Percentiles rank a stretch among this genome's conserved stretches.
Conservation (phyloP, 2,329 filamentous ascomycete species). For the Botrytis aclada region DNA sequence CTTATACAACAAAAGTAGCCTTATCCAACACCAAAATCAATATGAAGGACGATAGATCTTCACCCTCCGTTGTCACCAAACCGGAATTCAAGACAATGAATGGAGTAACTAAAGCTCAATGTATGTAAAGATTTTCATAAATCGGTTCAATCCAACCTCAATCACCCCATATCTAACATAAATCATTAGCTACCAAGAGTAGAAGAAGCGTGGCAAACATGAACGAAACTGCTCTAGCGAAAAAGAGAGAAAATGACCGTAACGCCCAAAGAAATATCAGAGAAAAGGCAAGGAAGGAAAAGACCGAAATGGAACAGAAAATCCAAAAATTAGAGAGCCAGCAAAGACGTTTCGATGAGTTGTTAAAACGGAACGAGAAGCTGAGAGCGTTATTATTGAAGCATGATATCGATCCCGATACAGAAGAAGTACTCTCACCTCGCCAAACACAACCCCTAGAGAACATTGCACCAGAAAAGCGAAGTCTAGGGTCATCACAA, state of each 20-base stretch:
- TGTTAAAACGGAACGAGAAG: not conserved
- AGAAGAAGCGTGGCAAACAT: constrained; percentile 5
- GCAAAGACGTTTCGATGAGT: not conserved
- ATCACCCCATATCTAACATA: not conserved
- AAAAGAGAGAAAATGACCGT: constrained; percentile 13
- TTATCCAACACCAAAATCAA: not conserved
- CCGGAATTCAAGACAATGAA: not conserved
- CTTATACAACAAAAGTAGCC: not conserved
- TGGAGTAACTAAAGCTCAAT: not conserved
- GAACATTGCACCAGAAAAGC: not conserved
- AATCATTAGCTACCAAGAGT: not conserved
- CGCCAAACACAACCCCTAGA: not conserved
- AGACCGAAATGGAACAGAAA: not conserved
- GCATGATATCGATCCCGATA: not conserved
- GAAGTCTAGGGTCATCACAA: not conserved
- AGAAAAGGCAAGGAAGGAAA: not conserved
- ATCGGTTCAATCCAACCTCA: not conserved
- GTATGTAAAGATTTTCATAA: not conserved
- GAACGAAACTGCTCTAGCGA: not conserved
- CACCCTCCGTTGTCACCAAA: not conserved
- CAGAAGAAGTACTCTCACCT: not conserved
- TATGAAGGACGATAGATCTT: not conserved
- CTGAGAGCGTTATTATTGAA: not conserved
- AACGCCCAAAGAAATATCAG: constrained; percentile 3
- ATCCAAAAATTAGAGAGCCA: not conserved